Conservation (phyloP, 805 yeast genomes). For the Candida qinlingensis region DNA sequence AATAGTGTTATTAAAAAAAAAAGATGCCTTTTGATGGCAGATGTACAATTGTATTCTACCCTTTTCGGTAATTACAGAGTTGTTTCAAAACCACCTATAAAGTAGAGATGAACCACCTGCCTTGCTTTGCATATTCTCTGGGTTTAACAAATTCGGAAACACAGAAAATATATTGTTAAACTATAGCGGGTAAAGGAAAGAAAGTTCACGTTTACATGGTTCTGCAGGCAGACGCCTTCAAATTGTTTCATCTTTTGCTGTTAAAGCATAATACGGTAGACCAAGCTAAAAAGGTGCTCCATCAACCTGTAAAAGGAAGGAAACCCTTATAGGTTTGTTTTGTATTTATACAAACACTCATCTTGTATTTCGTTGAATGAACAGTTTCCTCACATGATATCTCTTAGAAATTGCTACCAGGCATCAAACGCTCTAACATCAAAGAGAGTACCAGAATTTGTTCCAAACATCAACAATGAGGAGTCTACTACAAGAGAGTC, state of each 20-base stretch:
- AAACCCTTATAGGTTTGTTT: neutral
- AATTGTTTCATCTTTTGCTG: neutral
- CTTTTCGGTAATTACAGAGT: neutral
- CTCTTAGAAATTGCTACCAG: neutral
- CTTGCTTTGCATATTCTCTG: no score
- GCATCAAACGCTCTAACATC: neutral
- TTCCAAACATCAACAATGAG: no score
- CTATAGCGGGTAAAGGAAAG: neutral
- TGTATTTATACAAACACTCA: neutral
- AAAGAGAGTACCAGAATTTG: no score
- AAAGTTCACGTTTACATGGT: neutral
- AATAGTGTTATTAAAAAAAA: no score
- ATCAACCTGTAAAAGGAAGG: neutral
- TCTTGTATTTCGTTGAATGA: neutral
- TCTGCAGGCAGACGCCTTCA: neutral
- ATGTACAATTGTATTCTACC: neutral
- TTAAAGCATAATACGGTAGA: neutral
- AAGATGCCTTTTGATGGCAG: no score
- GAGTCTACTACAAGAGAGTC: no score
- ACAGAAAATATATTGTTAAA: no score
- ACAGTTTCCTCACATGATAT: neutral
- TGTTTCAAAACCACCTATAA: conserved; percentile 2
- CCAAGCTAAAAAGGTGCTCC: neutral
- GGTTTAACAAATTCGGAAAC: no score
- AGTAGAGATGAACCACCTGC: no score